Percentiles rank a stretch among this genome's conserved stretches.
Conservation (phyloP, 2,329 filamentous ascomycete genomes). For the Dissoconium aciculare region DNA sequence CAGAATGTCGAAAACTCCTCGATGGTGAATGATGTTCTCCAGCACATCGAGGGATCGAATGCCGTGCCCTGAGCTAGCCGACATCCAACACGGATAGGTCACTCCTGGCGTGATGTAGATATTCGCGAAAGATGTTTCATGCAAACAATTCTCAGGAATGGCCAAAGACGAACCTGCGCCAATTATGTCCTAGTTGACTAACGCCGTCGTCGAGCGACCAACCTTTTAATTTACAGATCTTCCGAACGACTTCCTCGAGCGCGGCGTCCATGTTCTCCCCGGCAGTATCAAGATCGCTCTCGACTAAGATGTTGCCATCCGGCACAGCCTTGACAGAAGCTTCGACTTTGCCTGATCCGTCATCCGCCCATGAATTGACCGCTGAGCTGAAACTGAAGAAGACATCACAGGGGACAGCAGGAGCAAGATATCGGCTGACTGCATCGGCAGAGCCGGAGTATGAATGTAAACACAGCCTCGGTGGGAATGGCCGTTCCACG, state of each 20-base stretch:
- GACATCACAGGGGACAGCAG: slow-evolving; percentile 56
- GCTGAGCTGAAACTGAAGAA: slow-evolving; percentile 80
- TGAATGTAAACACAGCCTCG: slow-evolving; percentile 83
- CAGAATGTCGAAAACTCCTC: too few species aligned
- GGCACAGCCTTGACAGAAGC: slow-evolving; percentile 60
- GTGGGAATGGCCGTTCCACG: slow-evolving; percentile 70
- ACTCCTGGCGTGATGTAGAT: too few species aligned
- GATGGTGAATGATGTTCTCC: too few species aligned
- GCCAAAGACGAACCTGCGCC: slow-evolving; percentile 61
- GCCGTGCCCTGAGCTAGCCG: too few species aligned
- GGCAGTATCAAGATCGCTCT: slow-evolving; percentile 79
- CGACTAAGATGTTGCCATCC: slow-evolving; percentile 63
- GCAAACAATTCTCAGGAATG: slow-evolving; percentile 4
- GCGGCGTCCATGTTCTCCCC: slow-evolving; percentile 65
- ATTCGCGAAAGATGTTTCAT: background rate
- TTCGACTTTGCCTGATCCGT: slow-evolving; percentile 38
- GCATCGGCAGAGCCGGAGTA: slow-evolving; percentile 67
- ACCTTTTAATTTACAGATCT: slow-evolving; percentile 60
- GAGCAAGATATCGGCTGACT: slow-evolving; percentile 62
- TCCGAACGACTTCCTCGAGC: slow-evolving; percentile 60
- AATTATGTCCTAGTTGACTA: slow-evolving; percentile 54
- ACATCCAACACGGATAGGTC: too few species aligned
- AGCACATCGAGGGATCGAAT: too few species aligned
- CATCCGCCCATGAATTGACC: slow-evolving; percentile 48
- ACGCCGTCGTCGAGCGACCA: slow-evolving; percentile 65